A percentile compares a stretch with the other conserved stretches of the same genome.
Evolutionary conservation across 2,329 filamentous ascomycete genomes (phyloP).

Genomic region (Arthroderma sp.): DNA sequence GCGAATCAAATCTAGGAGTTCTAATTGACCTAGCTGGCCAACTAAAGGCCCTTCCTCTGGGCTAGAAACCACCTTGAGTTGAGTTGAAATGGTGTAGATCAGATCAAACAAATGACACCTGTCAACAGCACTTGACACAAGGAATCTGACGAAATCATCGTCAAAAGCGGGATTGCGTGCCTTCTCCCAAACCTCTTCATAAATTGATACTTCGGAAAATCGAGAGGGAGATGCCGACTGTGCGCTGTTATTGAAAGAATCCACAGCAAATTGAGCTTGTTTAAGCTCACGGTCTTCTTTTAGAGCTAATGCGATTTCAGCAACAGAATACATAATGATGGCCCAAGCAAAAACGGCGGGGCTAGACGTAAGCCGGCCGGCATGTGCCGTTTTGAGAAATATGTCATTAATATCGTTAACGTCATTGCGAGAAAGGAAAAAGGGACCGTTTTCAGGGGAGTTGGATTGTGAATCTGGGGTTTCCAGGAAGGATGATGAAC

Average conservation of each 20-base stretch:
- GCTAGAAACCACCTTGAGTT: slow-evolving; percentile 36
- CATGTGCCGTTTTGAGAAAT: slow-evolving; percentile 47
- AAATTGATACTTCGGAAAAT: slow-evolving; percentile 27
- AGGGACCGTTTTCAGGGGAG: slow-evolving; percentile 31
- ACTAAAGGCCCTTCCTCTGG: slow-evolving; percentile 39
- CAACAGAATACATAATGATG: slow-evolving; percentile 58
- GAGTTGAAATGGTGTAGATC: slow-evolving; percentile 31
- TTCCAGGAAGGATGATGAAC: slow-evolving; percentile 42
- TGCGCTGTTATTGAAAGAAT: slow-evolving; percentile 27
- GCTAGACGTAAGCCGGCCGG: slow-evolving; percentile 48
- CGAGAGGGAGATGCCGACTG: slow-evolving; percentile 19
- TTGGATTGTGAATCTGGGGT: slow-evolving; percentile 13
- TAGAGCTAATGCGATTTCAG: slow-evolving; percentile 47
- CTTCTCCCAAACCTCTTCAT: slow-evolving; percentile 35
- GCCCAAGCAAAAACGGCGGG: slow-evolving; percentile 74
- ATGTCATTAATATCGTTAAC: slow-evolving; percentile 61
- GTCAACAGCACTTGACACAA: slow-evolving; percentile 36
- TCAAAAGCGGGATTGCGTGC: slow-evolving; percentile 27
- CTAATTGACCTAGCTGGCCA: slow-evolving; percentile 48
- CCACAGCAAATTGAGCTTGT: slow-evolving; percentile 28
- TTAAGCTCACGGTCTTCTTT: slow-evolving; percentile 40
- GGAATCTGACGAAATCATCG: slow-evolving; percentile 35
- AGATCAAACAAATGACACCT: slow-evolving; percentile 36
- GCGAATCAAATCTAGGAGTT: slow-evolving; percentile 58
- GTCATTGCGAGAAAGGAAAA: slow-evolving; percentile 55